Evolutionary conservation across 306 rosid genomes (phyloP).

Genomic region (Echinosophora koreensis): DNA sequence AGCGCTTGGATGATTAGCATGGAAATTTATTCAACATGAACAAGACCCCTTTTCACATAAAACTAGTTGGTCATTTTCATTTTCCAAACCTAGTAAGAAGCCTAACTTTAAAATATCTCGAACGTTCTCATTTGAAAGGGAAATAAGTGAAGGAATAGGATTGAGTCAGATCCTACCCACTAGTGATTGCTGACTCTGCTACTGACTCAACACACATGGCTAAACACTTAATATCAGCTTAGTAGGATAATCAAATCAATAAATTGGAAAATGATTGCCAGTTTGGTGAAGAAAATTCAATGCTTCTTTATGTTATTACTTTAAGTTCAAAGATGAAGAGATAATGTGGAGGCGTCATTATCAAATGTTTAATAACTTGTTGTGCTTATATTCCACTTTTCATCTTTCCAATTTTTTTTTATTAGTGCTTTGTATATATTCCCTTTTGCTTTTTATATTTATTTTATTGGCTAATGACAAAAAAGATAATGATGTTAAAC

Average conservation of each 20-base stretch:
- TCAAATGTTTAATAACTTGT: slow-evolving; percentile 46
- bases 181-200: slow-evolving; percentile 60
- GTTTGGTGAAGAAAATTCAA: slow-evolving; percentile 29
- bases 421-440: background rate
- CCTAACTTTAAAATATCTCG: slow-evolving; percentile 6
- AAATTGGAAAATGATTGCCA: slow-evolving; percentile 42
- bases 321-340: slow-evolving; percentile 30
- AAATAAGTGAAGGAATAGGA: slow-evolving; percentile 38
- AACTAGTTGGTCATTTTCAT: slow-evolving; percentile 36
- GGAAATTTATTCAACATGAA: slow-evolving; percentile 19
- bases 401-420: background rate
- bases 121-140: slow-evolving; percentile 25
- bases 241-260: slow-evolving; percentile 24
- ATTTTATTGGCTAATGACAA: slow-evolving; percentile 20
- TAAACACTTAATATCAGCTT: slow-evolving; percentile 18
- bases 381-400: slow-evolving; percentile 39
- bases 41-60: slow-evolving; percentile 5
- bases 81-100: slow-evolving; percentile 33
- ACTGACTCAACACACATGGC: slow-evolving; percentile 42
- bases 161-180: slow-evolving; percentile 67
- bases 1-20: background rate
- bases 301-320: slow-evolving; percentile 21
- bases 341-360: slow-evolving; percentile 45
- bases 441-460: slow-evolving; percentile 12
- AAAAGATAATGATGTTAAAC: slow-evolving; percentile 32